phyloP scores from a whole-genome alignment of 2,329 filamentous ascomycete genomes.

The Coniochaeta pulveracea region DNA sequence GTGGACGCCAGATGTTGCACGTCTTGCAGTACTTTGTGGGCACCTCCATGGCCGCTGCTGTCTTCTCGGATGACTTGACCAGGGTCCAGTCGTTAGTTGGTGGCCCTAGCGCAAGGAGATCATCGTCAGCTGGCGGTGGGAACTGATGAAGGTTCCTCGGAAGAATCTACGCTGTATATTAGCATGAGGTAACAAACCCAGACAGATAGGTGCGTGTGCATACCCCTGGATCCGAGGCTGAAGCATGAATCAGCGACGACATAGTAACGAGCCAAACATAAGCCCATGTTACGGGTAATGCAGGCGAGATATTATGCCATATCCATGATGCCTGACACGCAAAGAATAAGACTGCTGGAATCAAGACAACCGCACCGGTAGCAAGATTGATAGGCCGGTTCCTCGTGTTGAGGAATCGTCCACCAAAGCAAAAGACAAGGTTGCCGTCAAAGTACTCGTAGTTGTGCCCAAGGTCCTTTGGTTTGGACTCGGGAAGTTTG shows the following conservation, averaged over 20 bases:
- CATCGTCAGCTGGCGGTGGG: conserved; percentile 64
- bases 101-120: conserved; percentile 71
- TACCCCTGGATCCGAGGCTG: conserved; percentile 84
- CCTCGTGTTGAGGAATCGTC: conserved; percentile 77
- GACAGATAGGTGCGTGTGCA: conserved; percentile 25
- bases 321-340: conserved; percentile 73
- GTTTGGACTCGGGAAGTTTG: conserved; percentile 18
- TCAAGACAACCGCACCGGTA: conserved; percentile 68
- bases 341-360: conserved; percentile 78
- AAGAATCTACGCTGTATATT: conserved; percentile 52
- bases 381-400: conserved; percentile 82
- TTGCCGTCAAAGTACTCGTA: conserved; percentile 93
- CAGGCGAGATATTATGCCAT: conserved; percentile 78
- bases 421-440: conserved; percentile 77
- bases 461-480: conserved; percentile 51
- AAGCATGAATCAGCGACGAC: conserved; percentile 90
- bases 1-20: conserved; percentile 94
- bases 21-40: conserved; percentile 97
- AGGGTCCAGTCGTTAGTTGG: conserved; percentile 90
- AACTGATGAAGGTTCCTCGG: conserved; percentile 87
- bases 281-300: conserved; percentile 78
- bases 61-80: conserved; percentile 66
- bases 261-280: conserved; percentile 87
- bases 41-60: conserved; percentile 88
- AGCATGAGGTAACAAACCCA: conserved; percentile 7